These are phyloP conservation scores for Pleurotus ostreatus DNA, from an alignment of 768 basidiomycete species.

Conservation along the genomic window DNA sequence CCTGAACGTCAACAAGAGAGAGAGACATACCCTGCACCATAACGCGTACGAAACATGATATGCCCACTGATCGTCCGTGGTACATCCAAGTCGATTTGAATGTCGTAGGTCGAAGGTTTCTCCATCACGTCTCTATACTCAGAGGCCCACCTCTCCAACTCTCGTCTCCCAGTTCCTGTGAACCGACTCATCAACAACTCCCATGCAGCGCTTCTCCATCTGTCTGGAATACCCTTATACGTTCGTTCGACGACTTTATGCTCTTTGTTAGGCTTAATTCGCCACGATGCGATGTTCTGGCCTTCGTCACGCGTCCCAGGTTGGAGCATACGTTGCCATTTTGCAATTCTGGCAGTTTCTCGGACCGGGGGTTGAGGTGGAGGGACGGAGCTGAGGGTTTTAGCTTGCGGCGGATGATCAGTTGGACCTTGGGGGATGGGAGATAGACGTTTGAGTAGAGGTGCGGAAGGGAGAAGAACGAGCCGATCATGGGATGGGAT, in stretches of 20 bases:
- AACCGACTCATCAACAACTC: conserved; percentile 66
- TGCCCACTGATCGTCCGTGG: conserved; percentile 95
- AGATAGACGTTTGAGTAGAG: conserved; percentile 57
- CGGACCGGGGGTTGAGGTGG: conserved; percentile 46
- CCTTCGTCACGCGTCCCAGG: conserved; percentile 68
- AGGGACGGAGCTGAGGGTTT: conserved; percentile 44
- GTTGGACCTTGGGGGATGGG: conserved; percentile 41
- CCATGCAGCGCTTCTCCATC: conserved; percentile 94
- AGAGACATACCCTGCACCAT: conserved; percentile 81
- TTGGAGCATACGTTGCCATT: conserved; percentile 91
- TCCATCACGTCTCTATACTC: conserved; percentile 67
- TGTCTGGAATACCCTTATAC: conserved; percentile 96
- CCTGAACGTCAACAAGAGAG: background rate
- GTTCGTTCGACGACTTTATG: conserved; percentile 68
- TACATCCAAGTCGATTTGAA: conserved; percentile 97
- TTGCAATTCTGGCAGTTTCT: conserved; percentile 75
- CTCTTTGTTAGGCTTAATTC: conserved; percentile 58
- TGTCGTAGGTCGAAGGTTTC: conserved; percentile 82
- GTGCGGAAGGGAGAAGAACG: conserved; percentile 60
- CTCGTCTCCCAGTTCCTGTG: conserved; percentile 40
- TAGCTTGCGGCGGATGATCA: conserved; percentile 40
- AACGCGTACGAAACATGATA: conserved; percentile 90
- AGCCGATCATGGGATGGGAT: conserved; percentile 81
- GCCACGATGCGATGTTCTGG: conserved; percentile 75
- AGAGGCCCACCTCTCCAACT: conserved; percentile 37